Evolutionary conservation across 345 rosid genomes (phyloP).

Genomic region (Syzygium grande): DNA sequence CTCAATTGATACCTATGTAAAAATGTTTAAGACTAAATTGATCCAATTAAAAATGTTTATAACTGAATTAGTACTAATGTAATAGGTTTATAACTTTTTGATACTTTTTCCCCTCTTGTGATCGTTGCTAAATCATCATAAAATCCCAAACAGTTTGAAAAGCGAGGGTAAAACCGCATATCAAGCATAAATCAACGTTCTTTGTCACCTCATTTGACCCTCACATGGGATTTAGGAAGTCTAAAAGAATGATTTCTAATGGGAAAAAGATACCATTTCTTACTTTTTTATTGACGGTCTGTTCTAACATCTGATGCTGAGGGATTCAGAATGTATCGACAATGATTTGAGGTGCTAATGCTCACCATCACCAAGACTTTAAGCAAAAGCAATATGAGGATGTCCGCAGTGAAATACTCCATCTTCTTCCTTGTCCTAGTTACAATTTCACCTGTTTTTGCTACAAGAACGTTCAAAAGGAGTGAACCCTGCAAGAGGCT

Average conservation of each 20-base stretch:
- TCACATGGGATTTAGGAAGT: no score
- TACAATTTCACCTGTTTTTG: constrained; percentile 37
- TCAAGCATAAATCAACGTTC: no score
- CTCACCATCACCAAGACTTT: not conserved
- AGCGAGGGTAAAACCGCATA: no score
- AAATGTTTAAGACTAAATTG: no score
- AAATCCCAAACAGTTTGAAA: no score
- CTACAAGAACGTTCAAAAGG: not conserved
- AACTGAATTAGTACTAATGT: rapidly evolving
- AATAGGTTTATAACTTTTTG: no score
- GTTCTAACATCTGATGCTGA: not conserved
- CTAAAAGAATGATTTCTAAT: no score
- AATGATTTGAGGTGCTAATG: not conserved
- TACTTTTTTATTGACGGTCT: not conserved
- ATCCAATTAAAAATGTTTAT: no score
- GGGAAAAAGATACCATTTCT: not conserved
- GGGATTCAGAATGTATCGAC: not conserved
- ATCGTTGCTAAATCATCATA: no score
- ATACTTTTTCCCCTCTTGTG: no score
- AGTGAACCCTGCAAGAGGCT: constrained; percentile 43
- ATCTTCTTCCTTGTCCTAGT: constrained; percentile 27
- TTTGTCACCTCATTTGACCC: no score
- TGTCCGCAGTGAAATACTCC: not conserved
- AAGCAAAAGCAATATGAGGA: not conserved
- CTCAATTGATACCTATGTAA: no score